Conservation (phyloP, 306 rosid genomes). For the Trifolium pratense region DNA sequence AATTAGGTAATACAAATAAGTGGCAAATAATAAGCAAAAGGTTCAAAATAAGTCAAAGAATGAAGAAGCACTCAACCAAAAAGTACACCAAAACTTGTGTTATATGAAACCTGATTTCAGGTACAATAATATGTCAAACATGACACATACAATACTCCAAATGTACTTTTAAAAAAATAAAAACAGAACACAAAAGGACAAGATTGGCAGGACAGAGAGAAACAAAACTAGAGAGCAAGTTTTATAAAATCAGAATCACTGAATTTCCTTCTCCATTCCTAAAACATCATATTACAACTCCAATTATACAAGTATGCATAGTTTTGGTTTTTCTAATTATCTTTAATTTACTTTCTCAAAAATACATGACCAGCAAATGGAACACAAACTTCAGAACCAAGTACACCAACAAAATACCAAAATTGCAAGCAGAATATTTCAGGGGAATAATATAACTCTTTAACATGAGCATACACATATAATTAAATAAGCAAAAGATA, state of each 20-base stretch:
- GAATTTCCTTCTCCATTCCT: slow-evolving; percentile 28
- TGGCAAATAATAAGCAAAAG: slow-evolving; percentile 16
- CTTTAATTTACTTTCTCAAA: slow-evolving; percentile 4
- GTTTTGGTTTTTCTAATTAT: slow-evolving; percentile 22
- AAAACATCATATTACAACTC: slow-evolving; percentile 37
- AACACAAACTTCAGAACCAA: slow-evolving; percentile 27
- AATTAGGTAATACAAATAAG: slow-evolving; percentile 28
- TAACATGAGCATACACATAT: slow-evolving; percentile 13
- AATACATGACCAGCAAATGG: slow-evolving; percentile 25
- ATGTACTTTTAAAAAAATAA: not conserved
- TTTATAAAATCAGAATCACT: slow-evolving; percentile 32
- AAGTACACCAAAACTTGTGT: slow-evolving; percentile 5
- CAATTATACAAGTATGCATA: slow-evolving; percentile 18
- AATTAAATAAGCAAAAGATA: slow-evolving; percentile 33
- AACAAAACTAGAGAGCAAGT: slow-evolving; percentile 19
- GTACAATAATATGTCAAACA: slow-evolving; percentile 30
- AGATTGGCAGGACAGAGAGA: slow-evolving; percentile 23
- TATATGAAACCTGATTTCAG: slow-evolving; percentile 18
- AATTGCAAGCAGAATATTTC: slow-evolving; percentile 30
- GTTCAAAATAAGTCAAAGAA: slow-evolving; percentile 7
- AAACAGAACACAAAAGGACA: not conserved
- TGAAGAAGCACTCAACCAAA: slow-evolving; percentile 30
- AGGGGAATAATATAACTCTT: slow-evolving; percentile 32
- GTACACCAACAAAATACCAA: slow-evolving; percentile 35
- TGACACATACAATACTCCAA: slow-evolving; percentile 23